Conservation (phyloP, 2,329 filamentous ascomycete species). For the Pleurostoma richardsiae region DNA sequence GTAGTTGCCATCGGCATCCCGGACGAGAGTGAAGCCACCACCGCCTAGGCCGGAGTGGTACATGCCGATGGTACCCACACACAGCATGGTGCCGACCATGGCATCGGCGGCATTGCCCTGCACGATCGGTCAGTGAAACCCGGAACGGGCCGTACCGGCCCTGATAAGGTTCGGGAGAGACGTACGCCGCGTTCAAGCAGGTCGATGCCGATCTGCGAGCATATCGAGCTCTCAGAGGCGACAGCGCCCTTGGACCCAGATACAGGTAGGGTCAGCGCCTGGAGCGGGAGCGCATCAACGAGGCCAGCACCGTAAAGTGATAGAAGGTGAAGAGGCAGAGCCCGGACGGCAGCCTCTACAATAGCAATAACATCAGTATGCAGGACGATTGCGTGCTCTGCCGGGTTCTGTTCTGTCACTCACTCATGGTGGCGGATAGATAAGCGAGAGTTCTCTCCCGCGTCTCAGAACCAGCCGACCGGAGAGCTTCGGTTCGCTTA, state of each 20-base stretch:
- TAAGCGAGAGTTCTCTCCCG: not conserved
- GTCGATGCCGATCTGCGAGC: conserved; percentile 63
- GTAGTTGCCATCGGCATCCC: conserved; percentile 66
- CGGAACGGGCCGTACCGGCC: too few species aligned
- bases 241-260: conserved; percentile 51
- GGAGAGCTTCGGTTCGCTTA: too few species aligned
- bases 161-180: conserved; percentile 2
- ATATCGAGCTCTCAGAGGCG: conserved; percentile 64
- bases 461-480: too few species aligned
- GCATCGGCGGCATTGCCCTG: conserved; percentile 72
- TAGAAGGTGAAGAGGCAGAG: not conserved
- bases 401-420: not conserved
- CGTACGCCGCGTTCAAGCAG: conserved; percentile 49
- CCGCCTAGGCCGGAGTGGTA: conserved; percentile 82
- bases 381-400: not conserved
- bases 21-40: conserved; percentile 84
- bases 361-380: not conserved
- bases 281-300: not conserved
- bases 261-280: not conserved
- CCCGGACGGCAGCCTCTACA: too few species aligned
- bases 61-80: conserved; percentile 70
- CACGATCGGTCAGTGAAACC: not conserved
- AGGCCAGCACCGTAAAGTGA: not conserved
- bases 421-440: not conserved
- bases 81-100: conserved; percentile 68